Evolutionary conservation across 2,329 filamentous ascomycete species (phyloP).

Genomic region (Fusarium domesticum): DNA sequence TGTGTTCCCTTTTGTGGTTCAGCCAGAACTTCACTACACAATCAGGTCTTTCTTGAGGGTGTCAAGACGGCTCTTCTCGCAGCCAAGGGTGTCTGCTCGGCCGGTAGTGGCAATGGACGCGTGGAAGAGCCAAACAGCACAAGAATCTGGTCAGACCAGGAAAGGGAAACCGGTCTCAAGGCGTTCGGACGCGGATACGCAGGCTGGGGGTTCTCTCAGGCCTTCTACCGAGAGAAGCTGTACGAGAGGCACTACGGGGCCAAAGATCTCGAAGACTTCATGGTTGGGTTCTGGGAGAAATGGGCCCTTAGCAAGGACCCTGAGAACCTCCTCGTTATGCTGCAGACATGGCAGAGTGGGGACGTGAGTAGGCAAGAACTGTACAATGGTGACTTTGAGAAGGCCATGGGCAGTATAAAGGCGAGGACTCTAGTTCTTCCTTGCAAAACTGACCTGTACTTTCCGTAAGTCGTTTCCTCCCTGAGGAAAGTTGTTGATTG

Average conservation of each 20-base stretch:
- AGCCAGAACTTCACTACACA: slow-evolving; percentile 50
- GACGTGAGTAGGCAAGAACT: slow-evolving; percentile 67
- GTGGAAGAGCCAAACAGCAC: slow-evolving; percentile 18
- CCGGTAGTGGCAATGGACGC: slow-evolving; percentile 40
- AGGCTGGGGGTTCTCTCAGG: slow-evolving; percentile 77
- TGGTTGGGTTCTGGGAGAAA: slow-evolving; percentile 71
- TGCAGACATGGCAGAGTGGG: slow-evolving; percentile 74
- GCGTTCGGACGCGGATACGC: slow-evolving; percentile 74
- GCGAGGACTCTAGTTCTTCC: slow-evolving; percentile 71
- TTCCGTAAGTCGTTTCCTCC: slow-evolving; percentile 45
- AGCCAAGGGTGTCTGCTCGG: slow-evolving; percentile 46
- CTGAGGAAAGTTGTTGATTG: too few relatives aligned
- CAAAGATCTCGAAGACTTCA: slow-evolving; percentile 68
- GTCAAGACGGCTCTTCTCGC: slow-evolving; percentile 46
- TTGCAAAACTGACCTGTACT: slow-evolving; percentile 73
- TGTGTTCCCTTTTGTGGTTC: slow-evolving; percentile 50
- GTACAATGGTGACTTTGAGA: slow-evolving; percentile 64
- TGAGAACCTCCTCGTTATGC: slow-evolving; percentile 71
- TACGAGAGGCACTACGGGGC: slow-evolving; percentile 64
- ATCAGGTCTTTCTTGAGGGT: slow-evolving; percentile 54
- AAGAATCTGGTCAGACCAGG: slow-evolving; percentile 40
- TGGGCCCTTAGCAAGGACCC: slow-evolving; percentile 74
- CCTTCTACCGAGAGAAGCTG: slow-evolving; percentile 72
- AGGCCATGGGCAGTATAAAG: slow-evolving; percentile 66
- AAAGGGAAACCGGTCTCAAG: slow-evolving; percentile 50